Conservation (phyloP, 768 basidiomycete species). For the Mycena galopus region DNA sequence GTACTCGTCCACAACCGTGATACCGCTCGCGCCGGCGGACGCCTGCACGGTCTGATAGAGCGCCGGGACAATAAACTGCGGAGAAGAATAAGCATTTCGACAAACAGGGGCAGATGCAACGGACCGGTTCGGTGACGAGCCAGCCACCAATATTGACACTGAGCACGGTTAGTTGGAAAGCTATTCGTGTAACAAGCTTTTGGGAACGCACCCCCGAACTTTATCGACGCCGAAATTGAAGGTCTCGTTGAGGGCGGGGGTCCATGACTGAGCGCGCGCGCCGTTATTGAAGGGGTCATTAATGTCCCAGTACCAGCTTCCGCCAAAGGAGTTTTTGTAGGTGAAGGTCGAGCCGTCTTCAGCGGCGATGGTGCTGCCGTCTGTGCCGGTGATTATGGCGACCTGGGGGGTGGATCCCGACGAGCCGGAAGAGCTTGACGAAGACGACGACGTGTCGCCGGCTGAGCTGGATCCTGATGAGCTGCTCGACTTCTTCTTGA, state of each 20-base stretch:
- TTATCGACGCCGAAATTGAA: slow-evolving; percentile 83
- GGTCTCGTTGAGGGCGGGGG: slow-evolving; percentile 85
- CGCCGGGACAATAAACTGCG: slow-evolving; percentile 67
- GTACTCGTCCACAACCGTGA: slow-evolving; percentile 79
- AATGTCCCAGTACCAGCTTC: slow-evolving; percentile 89
- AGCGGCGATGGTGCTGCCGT: slow-evolving; percentile 82
- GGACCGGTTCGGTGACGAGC: slow-evolving; percentile 90
- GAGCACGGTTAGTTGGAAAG: slow-evolving; percentile 30
- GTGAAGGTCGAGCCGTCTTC: slow-evolving; percentile 89
- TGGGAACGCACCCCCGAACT: slow-evolving; percentile 75
- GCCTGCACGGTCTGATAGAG: slow-evolving; percentile 78
- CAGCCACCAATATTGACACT: slow-evolving; percentile 97
- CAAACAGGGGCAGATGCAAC: slow-evolving; percentile 52
- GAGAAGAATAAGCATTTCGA: slow-evolving; percentile 14
- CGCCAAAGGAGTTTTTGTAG: slow-evolving; percentile 88
- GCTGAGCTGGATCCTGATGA: slow-evolving; percentile 1
- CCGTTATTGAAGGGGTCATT: slow-evolving; percentile 87
- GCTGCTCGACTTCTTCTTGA: slow-evolving; percentile 53
- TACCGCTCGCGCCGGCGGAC: slow-evolving; percentile 49
- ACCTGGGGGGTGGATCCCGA: slow-evolving; percentile 40
- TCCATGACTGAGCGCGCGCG: slow-evolving; percentile 86
- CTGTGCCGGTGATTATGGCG: slow-evolving; percentile 75
- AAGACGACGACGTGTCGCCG: slow-evolving; percentile 39
- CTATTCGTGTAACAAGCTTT: slow-evolving; percentile 10
- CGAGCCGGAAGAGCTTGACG: slow-evolving; percentile 35